These are phyloP conservation scores for Beauveria medogensis DNA, from an alignment of 2,329 filamentous ascomycete species.

Conservation along the genomic window DNA sequence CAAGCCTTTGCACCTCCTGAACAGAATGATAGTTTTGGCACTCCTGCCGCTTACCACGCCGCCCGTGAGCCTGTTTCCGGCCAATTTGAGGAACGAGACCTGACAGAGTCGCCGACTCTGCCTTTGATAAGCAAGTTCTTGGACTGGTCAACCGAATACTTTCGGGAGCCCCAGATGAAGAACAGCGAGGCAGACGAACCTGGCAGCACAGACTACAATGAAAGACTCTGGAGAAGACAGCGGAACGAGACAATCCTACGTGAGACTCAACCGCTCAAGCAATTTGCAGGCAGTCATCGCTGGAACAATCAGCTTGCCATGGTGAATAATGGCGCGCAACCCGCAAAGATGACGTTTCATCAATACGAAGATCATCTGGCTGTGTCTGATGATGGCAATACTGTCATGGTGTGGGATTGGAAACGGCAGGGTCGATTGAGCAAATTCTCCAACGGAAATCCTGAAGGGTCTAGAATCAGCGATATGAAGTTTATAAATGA, in stretches of 20 bases:
- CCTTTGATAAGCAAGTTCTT: conserved; percentile 79
- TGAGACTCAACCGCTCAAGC: conserved; percentile 89
- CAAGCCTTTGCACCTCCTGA: conserved; percentile 54
- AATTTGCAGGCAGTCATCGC: conserved; percentile 71
- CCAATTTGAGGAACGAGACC: conserved; percentile 57
- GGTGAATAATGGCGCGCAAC: conserved; percentile 83
- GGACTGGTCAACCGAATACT: conserved; percentile 96
- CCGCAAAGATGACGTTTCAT: conserved; percentile 89
- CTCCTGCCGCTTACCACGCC: conserved; percentile 63
- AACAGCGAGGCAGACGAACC: conserved; percentile 92
- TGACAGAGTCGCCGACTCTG: conserved; percentile 52
- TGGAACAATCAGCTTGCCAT: conserved; percentile 82
- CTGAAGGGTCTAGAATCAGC: conserved; percentile 81
- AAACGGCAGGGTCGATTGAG: conserved; percentile 65
- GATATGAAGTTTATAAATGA: conserved; percentile 98
- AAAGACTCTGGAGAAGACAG: conserved; percentile 82
- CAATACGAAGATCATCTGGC: conserved; percentile 96
- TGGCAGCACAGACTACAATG: conserved; percentile 92
- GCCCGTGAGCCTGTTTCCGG: conserved; percentile 74
- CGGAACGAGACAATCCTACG: conserved; percentile 88
- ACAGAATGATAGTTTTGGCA: conserved; percentile 60
- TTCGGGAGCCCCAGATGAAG: conserved; percentile 97
- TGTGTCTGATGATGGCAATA: conserved; percentile 88
- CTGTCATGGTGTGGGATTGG: conserved; percentile 91
- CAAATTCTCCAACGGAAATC: conserved; percentile 92